A percentile compares a stretch with the other conserved stretches of the same genome.
phyloP scores from a whole-genome alignment of 768 basidiomycete species.

The Pluteus cervinus region DNA sequence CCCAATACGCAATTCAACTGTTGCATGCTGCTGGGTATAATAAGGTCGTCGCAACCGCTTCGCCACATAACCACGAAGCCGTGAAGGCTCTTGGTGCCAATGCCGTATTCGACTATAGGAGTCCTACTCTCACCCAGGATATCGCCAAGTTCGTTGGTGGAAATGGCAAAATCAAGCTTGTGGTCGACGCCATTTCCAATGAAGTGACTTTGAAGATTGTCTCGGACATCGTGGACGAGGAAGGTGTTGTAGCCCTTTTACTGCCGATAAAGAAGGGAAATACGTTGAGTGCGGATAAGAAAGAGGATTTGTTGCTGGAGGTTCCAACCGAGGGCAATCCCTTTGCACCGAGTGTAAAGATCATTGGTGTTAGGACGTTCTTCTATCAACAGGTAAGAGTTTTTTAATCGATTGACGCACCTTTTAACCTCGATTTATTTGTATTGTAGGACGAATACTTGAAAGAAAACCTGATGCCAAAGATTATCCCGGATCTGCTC shows the following conservation, averaged over 20 bases:
- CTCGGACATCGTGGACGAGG: conserved; percentile 28
- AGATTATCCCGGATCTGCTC: conserved; percentile 37
- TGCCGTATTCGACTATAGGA: conserved; percentile 29
- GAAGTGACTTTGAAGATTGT: conserved; percentile 28
- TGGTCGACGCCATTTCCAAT: conserved; percentile 28
- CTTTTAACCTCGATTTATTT: neutral
- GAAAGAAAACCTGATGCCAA: conserved; percentile 38
- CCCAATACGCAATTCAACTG: conserved; percentile 26
- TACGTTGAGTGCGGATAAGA: too few relatives aligned
- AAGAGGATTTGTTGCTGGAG: conserved; percentile 24
- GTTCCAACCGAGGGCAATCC: conserved; percentile 28
- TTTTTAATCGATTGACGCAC: neutral
- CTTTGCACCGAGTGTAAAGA: conserved; percentile 28
- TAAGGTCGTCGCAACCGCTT: conserved; percentile 31
- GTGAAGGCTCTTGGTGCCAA: conserved; percentile 29
- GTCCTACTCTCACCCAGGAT: conserved; percentile 19
- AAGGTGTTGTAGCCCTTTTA: conserved; percentile 35
- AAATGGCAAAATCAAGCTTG: conserved; percentile 20
- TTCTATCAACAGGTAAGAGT: conserved; percentile 30
- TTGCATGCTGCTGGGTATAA: conserved; percentile 32
- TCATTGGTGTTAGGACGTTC: conserved; percentile 36
- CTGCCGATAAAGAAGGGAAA: conserved; percentile 43
- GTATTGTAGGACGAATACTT: conserved; percentile 34
- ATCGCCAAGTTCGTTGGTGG: conserved; percentile 21
- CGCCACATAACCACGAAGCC: conserved; percentile 22